phyloP scores from a whole-genome alignment of 148 eudicot genomes.

The Silene conica region DNA sequence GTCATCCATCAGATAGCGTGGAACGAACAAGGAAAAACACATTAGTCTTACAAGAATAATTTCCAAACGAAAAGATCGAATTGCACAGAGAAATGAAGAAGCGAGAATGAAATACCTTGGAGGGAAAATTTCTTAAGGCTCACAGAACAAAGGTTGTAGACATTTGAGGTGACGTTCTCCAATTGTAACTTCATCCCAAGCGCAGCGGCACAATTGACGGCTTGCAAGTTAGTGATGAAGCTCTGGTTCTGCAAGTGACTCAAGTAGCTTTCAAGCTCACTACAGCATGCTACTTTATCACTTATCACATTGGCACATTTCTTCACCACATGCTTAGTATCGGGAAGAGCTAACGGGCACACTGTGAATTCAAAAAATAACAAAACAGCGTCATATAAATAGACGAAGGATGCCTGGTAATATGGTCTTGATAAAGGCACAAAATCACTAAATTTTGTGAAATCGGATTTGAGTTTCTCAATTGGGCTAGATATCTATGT shows the following conservation, averaged over 20 bases:
- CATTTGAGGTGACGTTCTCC: slow-evolving; percentile 64
- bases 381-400: neutral
- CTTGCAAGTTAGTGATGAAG: slow-evolving; percentile 92
- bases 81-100: neutral
- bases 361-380: slow-evolving; percentile 40
- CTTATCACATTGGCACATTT: slow-evolving; percentile 48
- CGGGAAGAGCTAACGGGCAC: slow-evolving; percentile 82
- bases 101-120: slow-evolving; percentile 56
- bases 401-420: neutral
- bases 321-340: slow-evolving; percentile 40
- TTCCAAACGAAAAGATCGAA: neutral
- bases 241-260: slow-evolving; percentile 90
- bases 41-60: neutral
- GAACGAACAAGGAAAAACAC: neutral
- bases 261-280: slow-evolving; percentile 56
- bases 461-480: no score
- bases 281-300: slow-evolving; percentile 60
- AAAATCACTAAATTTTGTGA: no score
- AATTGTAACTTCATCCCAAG: slow-evolving; percentile 73
- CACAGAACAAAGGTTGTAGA: slow-evolving; percentile 72
- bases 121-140: slow-evolving; percentile 94
- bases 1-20: slow-evolving; percentile 18
- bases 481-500: no score
- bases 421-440: neutral
- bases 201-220: slow-evolving; percentile 87